Base-by-base conservation (phyloP, 179 eudicot genomes). In the Heliamphora pulchella region DNA sequence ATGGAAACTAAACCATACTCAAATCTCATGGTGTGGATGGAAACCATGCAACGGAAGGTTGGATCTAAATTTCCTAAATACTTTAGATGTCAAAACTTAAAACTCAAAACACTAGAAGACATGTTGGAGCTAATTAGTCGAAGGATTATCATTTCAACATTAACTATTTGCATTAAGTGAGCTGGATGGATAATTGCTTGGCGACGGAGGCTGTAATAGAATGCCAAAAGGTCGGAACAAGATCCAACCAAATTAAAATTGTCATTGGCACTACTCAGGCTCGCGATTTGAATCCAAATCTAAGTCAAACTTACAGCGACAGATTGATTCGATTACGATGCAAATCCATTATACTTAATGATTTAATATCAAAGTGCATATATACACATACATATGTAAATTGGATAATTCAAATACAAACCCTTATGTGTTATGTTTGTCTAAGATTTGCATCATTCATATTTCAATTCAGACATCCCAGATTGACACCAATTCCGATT, bases 201-300 rank as follows among this genome's bases (percentile, higher is more conserved):
- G 71, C 71, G n/a, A 13, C 13, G 71, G n/a, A n/a, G 48, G n/a
- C n/a, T 31, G 48, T 67, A 13, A 67, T 67, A 67, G n/a, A 66
- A 15, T 66, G 71, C 39, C 71, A 39, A 39, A 41, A 66, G 70
- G 70, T 39, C 31, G 70, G 70, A 66, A 5, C 70, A 31, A 9
- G 46, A 65, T 65, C 69, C 46, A 65, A 65, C 70, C 70, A 22
- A 39, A 66, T 2, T 39, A 66, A 66, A 66, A 10, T 66, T 9
- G 44, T 41, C 41, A 66, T 66, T 4, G 9, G 3, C 39, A 6
- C 39, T 1, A n/a, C 67, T 63, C 22, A 20, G 67, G 67, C 41
- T 63, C 39, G 18, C 20, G 8, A 63, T 63, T 41, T 20, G 67
- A 10, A 63, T 20, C 67, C 3, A 17, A 31, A 14, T 65, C 4